Conservation (phyloP, 192 early-diverging fungal genomes). For the Thoreauomyces humboldtii region DNA sequence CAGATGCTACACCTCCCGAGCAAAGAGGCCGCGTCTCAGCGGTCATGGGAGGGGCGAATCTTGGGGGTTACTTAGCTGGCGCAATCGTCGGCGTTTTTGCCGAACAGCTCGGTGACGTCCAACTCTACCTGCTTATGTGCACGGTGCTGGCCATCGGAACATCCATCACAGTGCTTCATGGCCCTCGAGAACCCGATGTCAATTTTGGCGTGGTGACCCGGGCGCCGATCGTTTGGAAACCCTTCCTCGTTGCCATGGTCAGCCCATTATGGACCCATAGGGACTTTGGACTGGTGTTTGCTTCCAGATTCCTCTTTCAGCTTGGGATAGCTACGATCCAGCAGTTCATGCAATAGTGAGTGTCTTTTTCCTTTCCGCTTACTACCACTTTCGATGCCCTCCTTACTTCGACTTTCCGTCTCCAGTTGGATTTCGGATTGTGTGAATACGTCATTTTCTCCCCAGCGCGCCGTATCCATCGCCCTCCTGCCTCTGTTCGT, state of each 20-base stretch:
- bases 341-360: slow-evolving; percentile 49
- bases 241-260: slow-evolving; percentile 28
- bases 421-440: slow-evolving; percentile 47
- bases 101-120: slow-evolving; percentile 18
- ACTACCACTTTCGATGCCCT: not conserved
- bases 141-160: slow-evolving; percentile 12
- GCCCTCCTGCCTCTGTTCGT: slow-evolving; percentile 42
- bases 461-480: slow-evolving; percentile 40
- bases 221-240: slow-evolving; percentile 31
- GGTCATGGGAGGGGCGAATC: slow-evolving; percentile 43
- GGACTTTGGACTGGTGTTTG: slow-evolving; percentile 46
- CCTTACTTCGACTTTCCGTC: no score
- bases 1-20: slow-evolving; percentile 41
- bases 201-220: not conserved
- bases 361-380: not conserved
- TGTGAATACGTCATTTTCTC: slow-evolving; percentile 22
- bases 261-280: slow-evolving; percentile 32
- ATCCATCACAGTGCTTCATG: slow-evolving; percentile 3
- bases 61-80: slow-evolving; percentile 38
- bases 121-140: slow-evolving; percentile 31
- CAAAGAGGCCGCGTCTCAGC: slow-evolving; percentile 38
- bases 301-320: slow-evolving; percentile 45
- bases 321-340: slow-evolving; percentile 48
- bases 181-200: slow-evolving; percentile 11
- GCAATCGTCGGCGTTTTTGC: slow-evolving; percentile 38